Base-by-base conservation (phyloP, 169 alveolate species). In the Plasmodium berghei region DNA sequence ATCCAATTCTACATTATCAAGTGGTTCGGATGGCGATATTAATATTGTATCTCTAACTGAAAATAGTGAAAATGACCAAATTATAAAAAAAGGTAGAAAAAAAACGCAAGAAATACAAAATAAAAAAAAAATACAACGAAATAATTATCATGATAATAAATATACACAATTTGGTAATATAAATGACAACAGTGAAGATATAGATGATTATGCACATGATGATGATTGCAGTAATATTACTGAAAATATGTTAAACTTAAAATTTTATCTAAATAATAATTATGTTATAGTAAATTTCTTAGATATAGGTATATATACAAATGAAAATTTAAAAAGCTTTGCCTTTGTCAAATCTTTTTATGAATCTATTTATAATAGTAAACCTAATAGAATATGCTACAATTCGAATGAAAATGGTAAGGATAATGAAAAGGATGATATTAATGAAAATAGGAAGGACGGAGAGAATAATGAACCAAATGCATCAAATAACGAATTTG, bases 201-300 rank as follows among this genome's bases (percentile, higher is more conserved):
- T 45, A 45, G 56, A 40, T 16, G 45, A 16, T 42, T 26, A 72
- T 40, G 16, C 48, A 22, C 22, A 26, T 56, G 22, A 20, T n/a
- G 22, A 70, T 4, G 28, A 2, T 9, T 9, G 18, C 24, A n/a
- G 12, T 18, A 40, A 28, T 6, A 28, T 24, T 14, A 9, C 16
- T n/a, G 14, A 24, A 10, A 64, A 64, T 18, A 28, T 64, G 10
- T 9, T 49, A 48, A 86, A 70, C 48, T 9, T 6, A 2, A 74
- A 71, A 63, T 71, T 62, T 52, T 86, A 86, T 55, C 56, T 86
- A 72, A 87, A 86, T 61, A 34, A 58, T 46, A 86, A 86, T 42
- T 86, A 86, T 48, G 22, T 72, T 42, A 86, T 86, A 45, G 74
- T 86, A n/a, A 86, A 86, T 49, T 86, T 86, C 70, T 22, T 86